Evolutionary conservation across 208 protist species (phyloP), one percentile per base, ranked within the genome.

Genomic region (Trypanosoma lewisi): DNA sequence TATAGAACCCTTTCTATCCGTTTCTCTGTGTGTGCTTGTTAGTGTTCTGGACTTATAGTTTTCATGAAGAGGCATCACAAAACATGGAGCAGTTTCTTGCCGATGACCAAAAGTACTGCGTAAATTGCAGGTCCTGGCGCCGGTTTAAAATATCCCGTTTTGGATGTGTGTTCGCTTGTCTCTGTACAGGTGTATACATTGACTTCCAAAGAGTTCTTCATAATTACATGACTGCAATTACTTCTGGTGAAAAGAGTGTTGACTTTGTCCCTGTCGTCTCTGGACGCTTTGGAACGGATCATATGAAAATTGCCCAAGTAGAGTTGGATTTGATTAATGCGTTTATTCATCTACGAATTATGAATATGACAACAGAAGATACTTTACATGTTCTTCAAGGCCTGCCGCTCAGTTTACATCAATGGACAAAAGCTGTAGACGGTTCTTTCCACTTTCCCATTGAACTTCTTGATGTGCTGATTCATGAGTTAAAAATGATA

Each of bases 121-220:
- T 60, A 4, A 21, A 37, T 5, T 92, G 85, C 47, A 63, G 73
- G 4, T 31, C 52, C 16, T 52, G 55, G 27, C 65, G 80, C n/a
- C 55, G 25, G 44, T 89, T 92, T 51, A 73, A 73, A 12, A 54
- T 87, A 2, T 87, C 77, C n/a, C 71, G 78, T 27, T 92, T 85
- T 70, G 85, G 85, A 1, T 83, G 85, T 51, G 80, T 89, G 17
- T 92, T 84, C 55, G 51, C 61, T 16, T 92, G 85, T 48, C 28
- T 48, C 5, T 89, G 85, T 45, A 67, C 68, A 3, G 45, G 63
- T 41, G 52, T 60, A 14, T 59, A 52, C 50, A 61, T 87, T 33
- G 78, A 91, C 63, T 70, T 75, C 25, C 62, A 77, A 33, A 85
- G 74, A 33, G 80, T 66, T 44, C 64, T 85, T 14, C 69, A 64